phyloP scores from a whole-genome alignment of 768 basidiomycete genomes.

The Tricholoma flavovirens region DNA sequence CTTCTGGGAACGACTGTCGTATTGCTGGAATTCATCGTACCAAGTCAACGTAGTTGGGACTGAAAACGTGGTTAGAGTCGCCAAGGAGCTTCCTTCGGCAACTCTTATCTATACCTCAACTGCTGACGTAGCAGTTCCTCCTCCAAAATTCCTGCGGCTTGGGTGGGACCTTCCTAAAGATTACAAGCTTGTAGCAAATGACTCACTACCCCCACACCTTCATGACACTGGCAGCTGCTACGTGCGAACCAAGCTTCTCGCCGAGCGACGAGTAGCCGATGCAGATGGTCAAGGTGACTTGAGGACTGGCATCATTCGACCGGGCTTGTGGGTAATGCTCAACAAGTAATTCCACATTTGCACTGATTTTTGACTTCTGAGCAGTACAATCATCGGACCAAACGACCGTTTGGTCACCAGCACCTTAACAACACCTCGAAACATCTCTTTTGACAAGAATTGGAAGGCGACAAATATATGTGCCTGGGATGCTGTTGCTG shows the following conservation, averaged over 20 bases:
- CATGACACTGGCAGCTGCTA: slow-evolving; percentile 39
- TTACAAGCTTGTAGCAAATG: slow-evolving; percentile 27
- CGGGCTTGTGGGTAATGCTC: slow-evolving; percentile 22
- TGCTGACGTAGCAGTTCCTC: slow-evolving; percentile 39
- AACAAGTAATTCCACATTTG: not conserved
- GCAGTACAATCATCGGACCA: slow-evolving; percentile 29
- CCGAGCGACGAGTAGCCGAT: slow-evolving; percentile 46
- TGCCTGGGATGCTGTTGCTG: slow-evolving; percentile 31
- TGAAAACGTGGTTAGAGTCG: slow-evolving; percentile 41
- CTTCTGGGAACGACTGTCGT: slow-evolving; percentile 45
- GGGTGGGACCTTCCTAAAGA: slow-evolving; percentile 15
- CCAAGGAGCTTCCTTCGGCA: slow-evolving; percentile 32
- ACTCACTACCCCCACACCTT: slow-evolving; percentile 33
- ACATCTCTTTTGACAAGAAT: slow-evolving; percentile 25
- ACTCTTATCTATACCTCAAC: slow-evolving; percentile 42
- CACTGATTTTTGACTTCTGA: not conserved
- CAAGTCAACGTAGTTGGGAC: slow-evolving; percentile 46
- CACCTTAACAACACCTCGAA: slow-evolving; percentile 24
- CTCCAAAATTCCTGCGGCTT: slow-evolving; percentile 28
- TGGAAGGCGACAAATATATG: slow-evolving; percentile 26
- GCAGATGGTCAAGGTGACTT: slow-evolving; percentile 45
- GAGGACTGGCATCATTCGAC: slow-evolving; percentile 35
- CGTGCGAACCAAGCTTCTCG: slow-evolving; percentile 48
- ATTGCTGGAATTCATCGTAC: slow-evolving; percentile 38
- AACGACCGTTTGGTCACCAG: slow-evolving; percentile 26